Evolutionary conservation across 2,329 filamentous ascomycete genomes (phyloP).

Genomic region (Fusarium irregulare): DNA sequence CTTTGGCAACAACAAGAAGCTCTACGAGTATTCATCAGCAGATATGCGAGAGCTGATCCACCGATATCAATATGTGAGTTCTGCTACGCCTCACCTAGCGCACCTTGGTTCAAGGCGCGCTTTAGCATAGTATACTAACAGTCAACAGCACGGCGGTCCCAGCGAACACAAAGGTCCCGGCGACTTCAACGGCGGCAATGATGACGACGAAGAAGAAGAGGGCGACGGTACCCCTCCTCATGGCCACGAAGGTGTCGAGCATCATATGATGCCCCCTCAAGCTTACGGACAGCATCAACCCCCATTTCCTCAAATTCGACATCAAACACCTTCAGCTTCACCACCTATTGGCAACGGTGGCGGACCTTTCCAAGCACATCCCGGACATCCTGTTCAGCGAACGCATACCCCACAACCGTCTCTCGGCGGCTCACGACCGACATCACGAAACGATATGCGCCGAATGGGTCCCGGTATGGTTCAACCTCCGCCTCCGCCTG

Average conservation of each 20-base stretch:
- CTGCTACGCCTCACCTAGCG: slow-evolving; percentile 9
- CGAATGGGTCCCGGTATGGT: slow-evolving; percentile 80
- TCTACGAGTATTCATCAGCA: slow-evolving; percentile 95
- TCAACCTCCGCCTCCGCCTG: slow-evolving; percentile 66
- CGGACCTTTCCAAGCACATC: slow-evolving; percentile 69
- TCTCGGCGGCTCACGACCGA: slow-evolving; percentile 71
- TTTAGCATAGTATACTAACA: slow-evolving; percentile 12
- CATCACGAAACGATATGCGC: slow-evolving; percentile 82
- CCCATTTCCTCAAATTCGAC: slow-evolving; percentile 83
- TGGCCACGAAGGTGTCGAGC: slow-evolving; percentile 66
- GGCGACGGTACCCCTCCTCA: slow-evolving; percentile 76
- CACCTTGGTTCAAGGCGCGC: slow-evolving; percentile 1
- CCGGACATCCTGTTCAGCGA: slow-evolving; percentile 61
- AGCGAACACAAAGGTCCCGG: slow-evolving; percentile 96
- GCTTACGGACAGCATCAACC: slow-evolving; percentile 69
- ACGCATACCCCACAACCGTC: slow-evolving; percentile 84
- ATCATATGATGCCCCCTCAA: slow-evolving; percentile 75
- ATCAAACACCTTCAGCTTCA: slow-evolving; percentile 85
- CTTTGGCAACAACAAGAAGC: slow-evolving; percentile 98
- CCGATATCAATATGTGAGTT: slow-evolving; percentile 89
- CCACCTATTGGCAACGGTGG: slow-evolving; percentile 87
- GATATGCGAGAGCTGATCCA: slow-evolving; percentile 92
- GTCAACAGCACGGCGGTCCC: slow-evolving; percentile 81
- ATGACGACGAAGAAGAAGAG: slow-evolving; percentile 86
- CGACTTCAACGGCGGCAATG: slow-evolving; percentile 89